phyloP scores from a whole-genome alignment of 163 green algal species.

The Coccomyxa subellipsoidea region DNA sequence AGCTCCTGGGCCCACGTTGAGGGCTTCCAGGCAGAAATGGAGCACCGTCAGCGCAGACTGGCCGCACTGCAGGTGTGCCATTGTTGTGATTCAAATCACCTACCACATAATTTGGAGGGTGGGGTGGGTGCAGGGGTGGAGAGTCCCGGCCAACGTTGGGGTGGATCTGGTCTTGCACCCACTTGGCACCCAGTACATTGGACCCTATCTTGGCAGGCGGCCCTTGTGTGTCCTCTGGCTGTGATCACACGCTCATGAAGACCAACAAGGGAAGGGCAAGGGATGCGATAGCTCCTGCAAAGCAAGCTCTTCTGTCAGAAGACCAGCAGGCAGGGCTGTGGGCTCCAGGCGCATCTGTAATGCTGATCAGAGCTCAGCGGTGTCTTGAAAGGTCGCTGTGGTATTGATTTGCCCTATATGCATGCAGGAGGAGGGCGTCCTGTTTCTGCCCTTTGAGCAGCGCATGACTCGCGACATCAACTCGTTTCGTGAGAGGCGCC shows the following conservation, averaged over 20 bases:
- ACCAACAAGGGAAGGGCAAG: too few species aligned
- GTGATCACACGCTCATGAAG: too few species aligned
- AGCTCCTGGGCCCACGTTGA: slow-evolving; percentile 8
- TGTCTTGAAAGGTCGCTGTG: too few species aligned
- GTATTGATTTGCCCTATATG: not conserved
- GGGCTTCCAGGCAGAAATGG: slow-evolving; percentile 14
- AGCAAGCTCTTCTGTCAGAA: too few species aligned
- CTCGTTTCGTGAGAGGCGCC: not conserved
- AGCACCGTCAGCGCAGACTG: slow-evolving; percentile 14
- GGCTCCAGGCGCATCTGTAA: not conserved
- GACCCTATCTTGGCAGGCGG: not conserved
- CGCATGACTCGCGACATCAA: slow-evolving; percentile 12
- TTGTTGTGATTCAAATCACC: not conserved
- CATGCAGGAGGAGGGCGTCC: slow-evolving; percentile 1
- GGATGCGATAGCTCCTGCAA: too few species aligned
- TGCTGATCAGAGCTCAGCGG: not conserved
- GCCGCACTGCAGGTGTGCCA: not conserved
- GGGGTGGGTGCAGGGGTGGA: too few species aligned
- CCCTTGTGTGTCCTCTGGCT: not conserved
- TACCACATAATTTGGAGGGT: too few species aligned
- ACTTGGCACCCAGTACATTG: not conserved
- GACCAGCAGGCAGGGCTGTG: too few species aligned
- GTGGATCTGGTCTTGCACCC: not conserved
- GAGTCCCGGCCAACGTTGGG: not conserved
- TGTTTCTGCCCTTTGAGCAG: slow-evolving; percentile 28